Evolutionary conservation across 805 yeast species (phyloP), one percentile per base, ranked within the genome.

Genomic region (Saccharomyces mikatae): DNA sequence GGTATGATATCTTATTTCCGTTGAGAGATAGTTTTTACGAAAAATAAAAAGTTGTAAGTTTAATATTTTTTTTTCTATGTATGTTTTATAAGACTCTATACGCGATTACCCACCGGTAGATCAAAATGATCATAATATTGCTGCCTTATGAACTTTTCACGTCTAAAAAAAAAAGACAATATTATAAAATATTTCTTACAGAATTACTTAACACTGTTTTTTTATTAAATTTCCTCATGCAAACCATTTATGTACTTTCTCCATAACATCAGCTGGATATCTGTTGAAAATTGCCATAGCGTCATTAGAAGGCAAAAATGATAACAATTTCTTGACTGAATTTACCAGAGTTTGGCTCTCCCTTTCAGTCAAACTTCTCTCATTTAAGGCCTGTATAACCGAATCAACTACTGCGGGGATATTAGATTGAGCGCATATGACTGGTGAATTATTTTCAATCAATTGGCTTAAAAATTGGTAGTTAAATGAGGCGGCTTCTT

Each of bases 401-500:
- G 80, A 74, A 52, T 85, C 88, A 46, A 89, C 80, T 10, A 84
- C 80, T 57, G 79, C 76, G 14, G 86, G 83, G 6, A 82, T 69
- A 56, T 83, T 83, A 1, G 73, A 57, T 27, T 62, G 52, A n/a
- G 67, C 67, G 21, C 72, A 66, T 36, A 88, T 80, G 3, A 79
- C 74, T 8, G 85, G 79, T 58, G 89, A 90, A 52, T 80, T 78
- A 52, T 77, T 78, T 51, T 84, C 84, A 46, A 90, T 84, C 64
- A 91, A 74, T 57, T 85, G 86, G 8, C 83, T 74, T 59, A 91
- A 74, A 67, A 89, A 91, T 61, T 79, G 76, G 72, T 89, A 94
- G 21, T 89, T 83, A 69, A 79, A 89, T 14, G 89, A 83, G 3
- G 97, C 97, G 4, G 96, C 96, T 60, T 87, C 94, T 46, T 83